Evolutionary conservation across 352 stramenopile genomes (phyloP).

Genomic region (Phytophthora megakarya): DNA sequence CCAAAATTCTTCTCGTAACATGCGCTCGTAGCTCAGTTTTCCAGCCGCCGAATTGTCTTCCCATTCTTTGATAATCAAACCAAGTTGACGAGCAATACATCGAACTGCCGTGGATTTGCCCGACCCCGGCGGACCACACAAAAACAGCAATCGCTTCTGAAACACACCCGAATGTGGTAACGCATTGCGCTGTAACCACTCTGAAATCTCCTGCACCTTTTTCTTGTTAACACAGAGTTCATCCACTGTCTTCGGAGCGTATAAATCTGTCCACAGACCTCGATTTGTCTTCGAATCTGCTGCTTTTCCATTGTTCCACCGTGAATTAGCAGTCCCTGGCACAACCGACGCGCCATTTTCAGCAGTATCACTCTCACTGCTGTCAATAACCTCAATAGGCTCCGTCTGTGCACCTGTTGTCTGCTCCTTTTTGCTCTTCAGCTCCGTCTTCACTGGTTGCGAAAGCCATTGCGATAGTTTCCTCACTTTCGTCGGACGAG

Average conservation of each 20-base stretch:
- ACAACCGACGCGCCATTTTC: constrained; percentile 12
- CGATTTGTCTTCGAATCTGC: not conserved
- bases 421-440: constrained; percentile 14
- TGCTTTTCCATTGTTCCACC: constrained; percentile 11
- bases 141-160: constrained; percentile 74
- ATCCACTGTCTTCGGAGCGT: constrained; percentile 48
- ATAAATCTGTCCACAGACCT: constrained; percentile 58
- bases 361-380: constrained; percentile 31
- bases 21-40: constrained; percentile 57
- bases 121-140: constrained; percentile 78
- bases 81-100: constrained; percentile 55
- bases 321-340: not conserved
- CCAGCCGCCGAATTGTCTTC: constrained; percentile 65
- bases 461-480: constrained; percentile 55
- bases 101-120: constrained; percentile 84
- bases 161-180: constrained; percentile 12
- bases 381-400: constrained; percentile 45
- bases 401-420: not conserved
- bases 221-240: constrained; percentile 86
- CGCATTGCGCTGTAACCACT: constrained; percentile 58
- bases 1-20: constrained; percentile 57
- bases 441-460: constrained; percentile 25
- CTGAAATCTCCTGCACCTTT: constrained; percentile 73
- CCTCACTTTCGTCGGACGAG: constrained; percentile 34
- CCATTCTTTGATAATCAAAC: constrained; percentile 69